phyloP scores from a whole-genome alignment of 108 stramenopile genomes.

The Epithemia pelagica region DNA sequence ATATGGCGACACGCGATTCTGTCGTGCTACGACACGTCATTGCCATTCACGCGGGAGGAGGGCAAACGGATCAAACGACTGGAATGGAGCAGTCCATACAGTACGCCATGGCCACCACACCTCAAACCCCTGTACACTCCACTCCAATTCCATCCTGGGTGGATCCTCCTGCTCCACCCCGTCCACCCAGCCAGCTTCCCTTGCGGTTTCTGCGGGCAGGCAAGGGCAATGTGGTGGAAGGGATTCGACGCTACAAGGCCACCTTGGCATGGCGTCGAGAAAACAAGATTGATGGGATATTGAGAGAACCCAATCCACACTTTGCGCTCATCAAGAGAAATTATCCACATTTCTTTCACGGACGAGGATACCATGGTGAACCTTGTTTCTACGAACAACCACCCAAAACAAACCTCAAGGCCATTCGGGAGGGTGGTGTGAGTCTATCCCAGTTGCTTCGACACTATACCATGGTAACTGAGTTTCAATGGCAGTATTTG shows the following conservation, averaged over 20 bases:
- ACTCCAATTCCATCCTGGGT: no score
- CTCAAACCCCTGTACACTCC: no score
- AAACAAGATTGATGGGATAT: constrained; percentile 48
- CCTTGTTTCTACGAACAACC: constrained; percentile 66
- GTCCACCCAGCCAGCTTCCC: constrained; percentile 24
- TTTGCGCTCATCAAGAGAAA: constrained; percentile 53
- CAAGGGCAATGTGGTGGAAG: constrained; percentile 53
- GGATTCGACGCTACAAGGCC: constrained; percentile 41
- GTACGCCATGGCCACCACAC: no score
- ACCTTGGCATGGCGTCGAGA: constrained; percentile 65
- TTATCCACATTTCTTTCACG: constrained; percentile 67
- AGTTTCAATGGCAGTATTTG: constrained; percentile 66
- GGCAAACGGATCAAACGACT: no score
- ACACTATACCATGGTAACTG: constrained; percentile 68
- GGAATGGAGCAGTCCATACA: no score
- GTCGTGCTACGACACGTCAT: no score
- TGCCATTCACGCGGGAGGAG: no score
- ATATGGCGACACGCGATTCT: no score
- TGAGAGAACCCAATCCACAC: constrained; percentile 42
- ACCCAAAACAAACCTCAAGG: constrained; percentile 54
- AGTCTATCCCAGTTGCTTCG: constrained; percentile 37
- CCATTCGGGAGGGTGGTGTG: constrained; percentile 40
- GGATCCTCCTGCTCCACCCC: constrained; percentile 1
- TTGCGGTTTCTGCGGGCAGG: constrained; percentile 65
- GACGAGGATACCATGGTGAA: constrained; percentile 43